Conservation (phyloP, 192 early-diverging fungal genomes). For the Ramicandelaber brevisporus region DNA sequence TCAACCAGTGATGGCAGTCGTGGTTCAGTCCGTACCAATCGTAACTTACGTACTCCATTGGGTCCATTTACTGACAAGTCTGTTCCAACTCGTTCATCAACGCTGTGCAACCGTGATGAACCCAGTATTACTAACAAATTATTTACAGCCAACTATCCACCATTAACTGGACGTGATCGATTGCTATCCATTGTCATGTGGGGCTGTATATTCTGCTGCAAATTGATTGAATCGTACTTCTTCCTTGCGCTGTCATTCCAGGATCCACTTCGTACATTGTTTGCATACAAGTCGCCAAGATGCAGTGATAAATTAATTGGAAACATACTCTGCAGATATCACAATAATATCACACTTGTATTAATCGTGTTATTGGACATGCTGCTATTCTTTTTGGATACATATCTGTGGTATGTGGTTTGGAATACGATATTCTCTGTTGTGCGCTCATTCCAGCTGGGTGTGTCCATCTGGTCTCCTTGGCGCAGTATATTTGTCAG, state of each 20-base stretch:
- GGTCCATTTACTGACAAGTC: no score
- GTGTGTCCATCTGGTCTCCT: conserved; percentile 57
- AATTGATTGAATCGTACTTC: conserved; percentile 59
- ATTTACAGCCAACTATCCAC: conserved; percentile 52
- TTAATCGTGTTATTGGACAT: conserved; percentile 51
- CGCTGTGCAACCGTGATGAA: conserved; percentile 21
- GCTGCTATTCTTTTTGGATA: conserved; percentile 58
- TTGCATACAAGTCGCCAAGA: conserved; percentile 16
- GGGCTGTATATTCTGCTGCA: conserved; percentile 43
- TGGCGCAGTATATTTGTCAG: conserved; percentile 57
- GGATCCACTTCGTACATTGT: conserved; percentile 36
- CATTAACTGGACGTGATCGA: conserved; percentile 32
- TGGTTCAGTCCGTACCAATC: no score
- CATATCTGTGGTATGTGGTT: conserved; percentile 71
- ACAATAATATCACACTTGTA: conserved; percentile 36
- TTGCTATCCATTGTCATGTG: conserved; percentile 42
- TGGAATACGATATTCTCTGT: conserved; percentile 66
- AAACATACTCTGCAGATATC: conserved; percentile 27
- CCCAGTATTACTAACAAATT: conserved; percentile 25
- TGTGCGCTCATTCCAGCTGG: conserved; percentile 42
- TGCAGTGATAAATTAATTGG: conserved; percentile 34
- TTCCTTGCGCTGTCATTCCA: conserved; percentile 60
- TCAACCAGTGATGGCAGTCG: no score
- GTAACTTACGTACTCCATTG: no score
- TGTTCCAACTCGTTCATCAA: no score